Evolutionary conservation across 768 basidiomycete genomes (phyloP), one percentile per base, ranked within the genome.

Genomic region (Mycena olivaceomarginata): DNA sequence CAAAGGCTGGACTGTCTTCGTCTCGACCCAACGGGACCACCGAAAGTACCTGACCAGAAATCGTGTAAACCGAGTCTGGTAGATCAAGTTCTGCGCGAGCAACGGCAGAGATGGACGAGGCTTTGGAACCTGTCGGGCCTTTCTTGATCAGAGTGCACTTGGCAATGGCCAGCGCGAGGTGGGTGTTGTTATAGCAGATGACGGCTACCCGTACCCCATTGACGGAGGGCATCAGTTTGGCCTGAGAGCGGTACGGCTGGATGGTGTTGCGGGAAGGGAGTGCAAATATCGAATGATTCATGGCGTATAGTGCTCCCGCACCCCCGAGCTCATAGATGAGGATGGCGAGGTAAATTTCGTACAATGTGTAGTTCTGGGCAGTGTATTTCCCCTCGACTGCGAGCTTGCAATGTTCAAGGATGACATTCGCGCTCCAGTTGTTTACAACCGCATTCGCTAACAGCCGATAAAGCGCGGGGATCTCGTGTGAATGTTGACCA

Each of bases 251-350:
- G 64, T 73, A 66, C 5, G 31, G 45, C 39, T 73, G 72, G 40
- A 73, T 46, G n/a, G 64, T 67, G 65, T 59, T 67, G 20, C 25
- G 64, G 45, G 48, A 60, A 12, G 72, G 72, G 22, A 66, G 48
- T 7, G 65, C 64, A 20, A 64, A 67, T 5, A 63, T 40, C 6
- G 64, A 73, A 18, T 73, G 45, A 41, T 63, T 73, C 15, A 67
- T 11, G 7, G 65, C 72, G 65, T 73, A 67, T 41, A 67, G 31
- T 18, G 64, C 72, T 9, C 46, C 60, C 11, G 12, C 63, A 39
- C 72, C 72, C 5, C 64, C 72, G 39, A 66, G 53, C 31, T 73
- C 72, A 39, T 66, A 73, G 37, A 73, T 31, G n/a, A 73, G 43
- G 31, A 73, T 67, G 9, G 43, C 41, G 51, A 73, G 65, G 41